Base-by-base conservation (phyloP, 495 filamentous ascomycete species). In the Penicillium diatomitis region DNA sequence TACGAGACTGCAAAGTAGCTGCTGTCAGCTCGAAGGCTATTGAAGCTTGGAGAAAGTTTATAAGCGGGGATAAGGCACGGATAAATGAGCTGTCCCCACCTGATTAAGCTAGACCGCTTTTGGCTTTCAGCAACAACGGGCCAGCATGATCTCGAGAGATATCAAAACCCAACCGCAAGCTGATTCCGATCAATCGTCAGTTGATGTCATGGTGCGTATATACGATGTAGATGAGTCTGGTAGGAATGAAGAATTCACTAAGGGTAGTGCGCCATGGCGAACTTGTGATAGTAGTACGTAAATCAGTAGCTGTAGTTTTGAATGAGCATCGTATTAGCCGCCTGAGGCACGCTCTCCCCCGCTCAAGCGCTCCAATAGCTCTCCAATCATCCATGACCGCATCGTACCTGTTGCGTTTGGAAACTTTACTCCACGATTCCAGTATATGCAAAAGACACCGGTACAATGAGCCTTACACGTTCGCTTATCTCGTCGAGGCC, bases 401-500 rank as follows among this genome's bases (percentile, higher is more conserved):
- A 56, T 59, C 41, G 20, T 20, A 20, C 20, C 20, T 20, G 20
- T 20, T 20, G 20, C 20, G 20, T 20, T 20, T 20, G 20, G 20
- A 20, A 20, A 43, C 42, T 53, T 45, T 30, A 42, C 34, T 51
- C 45, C 30, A 33, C 39, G 32, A 7, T 43, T 41, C 44, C 38
- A 29, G 20, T 36, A n/a, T 35, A 38, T 35, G 39, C 30, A 11
- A 31, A 10, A 42, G 34, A 32, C 35, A 27, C 11, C 36, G 44
- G 29, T 47, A 70, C 56, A 52, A 57, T 63, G 53, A 63, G 64
- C n/a, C 45, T 61, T 10, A 12, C 55, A 20, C 72, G 73, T 29
- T 73, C 78, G 7, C 73, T 86, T 31, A 58, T 87, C 32, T 85
- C 83, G 1, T 72, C 69, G 7, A 77, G 84, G 57, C 80, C 86